These are phyloP conservation scores for Glaciozyma antarctica DNA, from an alignment of 768 basidiomycete genomes.

Conservation along the genomic window DNA sequence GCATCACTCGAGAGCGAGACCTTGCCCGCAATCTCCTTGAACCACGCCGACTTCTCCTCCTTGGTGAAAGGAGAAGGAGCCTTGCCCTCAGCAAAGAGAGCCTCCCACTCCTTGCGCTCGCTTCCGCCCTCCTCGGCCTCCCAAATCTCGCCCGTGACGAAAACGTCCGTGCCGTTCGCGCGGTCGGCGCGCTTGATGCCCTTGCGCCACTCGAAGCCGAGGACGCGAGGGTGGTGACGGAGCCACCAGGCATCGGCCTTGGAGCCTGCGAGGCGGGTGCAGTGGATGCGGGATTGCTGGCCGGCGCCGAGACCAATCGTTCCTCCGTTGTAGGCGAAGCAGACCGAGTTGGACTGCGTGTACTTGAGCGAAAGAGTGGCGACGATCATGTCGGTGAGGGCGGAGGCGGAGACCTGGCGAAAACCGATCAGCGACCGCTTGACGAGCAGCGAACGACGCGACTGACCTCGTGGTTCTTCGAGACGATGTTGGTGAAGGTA, in stretches of 20 bases:
- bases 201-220: conserved; percentile 88
- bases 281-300: conserved; percentile 98
- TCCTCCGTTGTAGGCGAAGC: conserved; percentile 83
- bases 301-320: conserved; percentile 94
- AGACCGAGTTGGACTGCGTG: conserved; percentile 97
- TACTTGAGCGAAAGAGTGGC: conserved; percentile 96
- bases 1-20: conserved; percentile 94
- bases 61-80: conserved; percentile 56
- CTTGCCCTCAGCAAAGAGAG: conserved; percentile 56
- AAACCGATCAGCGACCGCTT: neutral
- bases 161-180: conserved; percentile 95
- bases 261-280: conserved; percentile 89
- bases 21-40: conserved; percentile 55
- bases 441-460: neutral
- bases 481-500: conserved; percentile 81
- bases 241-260: conserved; percentile 99
- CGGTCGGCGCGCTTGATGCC: conserved; percentile 96
- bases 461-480: conserved; percentile 70
- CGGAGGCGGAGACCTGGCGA: conserved; percentile 59
- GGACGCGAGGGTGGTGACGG: conserved; percentile 87
- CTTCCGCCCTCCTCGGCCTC: conserved; percentile 45
- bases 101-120: conserved; percentile 85
- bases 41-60: conserved; percentile 67
- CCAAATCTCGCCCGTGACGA: conserved; percentile 67
- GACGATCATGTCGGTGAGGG: conserved; percentile 83